Base-by-base conservation (phyloP, 495 filamentous ascomycete species). In the Rhypophila decipiens region DNA sequence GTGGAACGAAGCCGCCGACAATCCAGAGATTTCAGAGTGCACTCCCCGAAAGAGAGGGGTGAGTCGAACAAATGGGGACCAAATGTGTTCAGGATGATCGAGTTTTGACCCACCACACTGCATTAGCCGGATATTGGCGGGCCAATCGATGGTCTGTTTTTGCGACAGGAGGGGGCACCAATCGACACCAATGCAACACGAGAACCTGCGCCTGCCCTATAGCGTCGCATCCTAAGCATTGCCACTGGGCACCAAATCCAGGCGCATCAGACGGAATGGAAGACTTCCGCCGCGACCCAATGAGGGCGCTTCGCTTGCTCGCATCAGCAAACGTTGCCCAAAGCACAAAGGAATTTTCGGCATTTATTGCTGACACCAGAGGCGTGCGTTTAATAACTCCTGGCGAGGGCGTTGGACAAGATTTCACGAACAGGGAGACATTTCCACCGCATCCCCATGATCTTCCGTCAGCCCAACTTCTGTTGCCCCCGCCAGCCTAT, bases 201-300 rank as follows among this genome's bases (percentile, higher is more conserved):
- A 52, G 53, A 20, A 45, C 18, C 49, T 55, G 39, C 48, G 52
- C 52, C 52, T 44, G 41, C 21, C 21, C 9, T 22, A 17, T 41
- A 44, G 47, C 41, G 23, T 49, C 42, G n/a, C 31, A 11, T 33
- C 39, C 22, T n/a, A 13, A n/a, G 52, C 53, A 51, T 48, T 37
- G 49, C 53, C 53, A 56, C 53, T 51, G 39, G 41, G 44, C 37
- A 24, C 10, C n/a, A n/a, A n/a, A n/a, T n/a, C n/a, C n/a, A n/a
- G 23, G 38, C 44, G 39, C 29, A 48, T 51, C 44, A 39, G 27
- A 4, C 19, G n/a, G 19, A 24, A 39, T 35, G 24, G 19, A 17
- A n/a, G 22, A 20, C 46, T 3, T 27, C 40, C 41, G 39, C 21
- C 15, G 15, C 40, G 15, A 20, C n/a, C 36, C 42, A 45, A 46